Base-by-base conservation (phyloP, 2,329 filamentous ascomycete species). In the Delphinella strobiligena region DNA sequence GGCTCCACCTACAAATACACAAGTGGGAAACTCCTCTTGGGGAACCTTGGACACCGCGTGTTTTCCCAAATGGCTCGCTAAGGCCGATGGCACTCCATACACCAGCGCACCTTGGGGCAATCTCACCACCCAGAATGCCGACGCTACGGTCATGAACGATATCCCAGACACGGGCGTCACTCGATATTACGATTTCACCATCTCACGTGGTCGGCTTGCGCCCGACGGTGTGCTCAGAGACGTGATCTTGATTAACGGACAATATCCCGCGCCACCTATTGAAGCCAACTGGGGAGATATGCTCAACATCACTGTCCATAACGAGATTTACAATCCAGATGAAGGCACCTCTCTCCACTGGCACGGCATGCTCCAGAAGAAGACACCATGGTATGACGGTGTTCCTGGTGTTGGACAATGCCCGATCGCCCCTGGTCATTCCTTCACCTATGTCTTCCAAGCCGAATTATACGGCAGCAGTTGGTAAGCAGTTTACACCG, bases 381-480 rank as follows among this genome's bases (percentile, higher is more conserved):
- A 65, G 42, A 74, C 69, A 0, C 77, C 76, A 47, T 56, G 61
- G 34, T 59, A 66, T 37, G 69, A 72, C 41, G 69, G 69, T 31
- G 65, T 64, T 29, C 64, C 64, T 34, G 61, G 61, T 16, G 54
- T 67, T 5, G 62, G 60, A 11, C 64, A 70, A 41, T 69, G 64
- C 45, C 63, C 64, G 2, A 61, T 64, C n/a, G 54, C 60, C 1
- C 60, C 60, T 1, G 57, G 59, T 4, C 41, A 51, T 17, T 46
- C 39, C 3, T 58, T 59, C 41, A 61, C 58, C 4, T 61, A 61
- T 44, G 56, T 50, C 4, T 67, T 61, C 53, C 45, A 49, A 24
- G 64, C 63, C 1, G 51, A 54, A 8, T 55, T 66, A 14, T 66
- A 67, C 42, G 63, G 63, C 1, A 53, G 47, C 2, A 54, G 51